phyloP scores from a whole-genome alignment of 768 basidiomycete species.

The Collybia mongolica region DNA sequence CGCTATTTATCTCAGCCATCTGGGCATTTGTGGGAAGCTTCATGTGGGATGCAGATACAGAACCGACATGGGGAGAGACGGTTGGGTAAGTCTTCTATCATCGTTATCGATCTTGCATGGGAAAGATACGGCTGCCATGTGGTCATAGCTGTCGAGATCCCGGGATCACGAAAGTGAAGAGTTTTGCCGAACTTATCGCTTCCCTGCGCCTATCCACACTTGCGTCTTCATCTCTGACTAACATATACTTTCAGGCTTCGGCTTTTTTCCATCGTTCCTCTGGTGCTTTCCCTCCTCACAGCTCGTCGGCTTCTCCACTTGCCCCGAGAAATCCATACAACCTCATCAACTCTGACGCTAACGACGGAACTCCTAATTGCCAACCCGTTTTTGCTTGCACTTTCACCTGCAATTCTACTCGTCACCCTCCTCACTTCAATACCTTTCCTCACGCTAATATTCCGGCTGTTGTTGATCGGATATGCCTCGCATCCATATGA shows the following conservation, averaged over 20 bases:
- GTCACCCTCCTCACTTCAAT: slow-evolving; percentile 65
- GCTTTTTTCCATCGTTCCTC: slow-evolving; percentile 74
- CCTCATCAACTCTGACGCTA: slow-evolving; percentile 56
- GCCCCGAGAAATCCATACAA: slow-evolving; percentile 66
- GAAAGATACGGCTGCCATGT: too few relatives aligned
- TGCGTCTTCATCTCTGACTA: slow-evolving; percentile 8
- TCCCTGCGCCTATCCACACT: neutral
- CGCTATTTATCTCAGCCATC: slow-evolving; percentile 69
- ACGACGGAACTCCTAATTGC: slow-evolving; percentile 68
- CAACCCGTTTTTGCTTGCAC: slow-evolving; percentile 72
- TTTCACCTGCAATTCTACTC: slow-evolving; percentile 75
- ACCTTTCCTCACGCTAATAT: slow-evolving; percentile 75
- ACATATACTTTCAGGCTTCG: slow-evolving; percentile 46
- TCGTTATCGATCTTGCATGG: neutral
- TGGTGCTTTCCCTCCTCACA: slow-evolving; percentile 66
- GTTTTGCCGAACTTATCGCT: neutral
- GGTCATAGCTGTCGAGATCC: too few relatives aligned
- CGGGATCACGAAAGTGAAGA: too few relatives aligned
- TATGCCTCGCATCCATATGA: slow-evolving; percentile 31
- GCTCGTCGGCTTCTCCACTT: slow-evolving; percentile 71
- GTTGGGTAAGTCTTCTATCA: slow-evolving; percentile 57
- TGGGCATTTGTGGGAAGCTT: slow-evolving; percentile 87
- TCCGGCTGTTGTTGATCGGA: slow-evolving; percentile 75
- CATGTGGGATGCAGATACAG: slow-evolving; percentile 47
- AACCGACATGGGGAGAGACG: slow-evolving; percentile 81